Percentiles rank a stretch among this genome's conserved stretches.
Conservation (phyloP, 345 rosid genomes). For the Rhodamnia rubescens region DNA sequence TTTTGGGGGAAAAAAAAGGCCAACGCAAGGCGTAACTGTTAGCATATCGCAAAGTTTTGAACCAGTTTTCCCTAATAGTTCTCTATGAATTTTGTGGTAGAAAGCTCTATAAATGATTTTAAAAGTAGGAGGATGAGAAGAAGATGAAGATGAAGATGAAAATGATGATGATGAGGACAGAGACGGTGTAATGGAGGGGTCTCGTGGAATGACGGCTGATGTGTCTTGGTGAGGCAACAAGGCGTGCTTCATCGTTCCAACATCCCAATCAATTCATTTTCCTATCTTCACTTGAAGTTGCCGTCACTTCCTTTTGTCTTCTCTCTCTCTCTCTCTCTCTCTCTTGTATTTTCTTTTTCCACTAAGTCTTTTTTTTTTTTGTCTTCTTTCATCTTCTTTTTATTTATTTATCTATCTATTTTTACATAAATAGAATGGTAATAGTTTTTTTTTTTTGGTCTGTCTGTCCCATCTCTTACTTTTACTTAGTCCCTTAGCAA, state of each 20-base stretch:
- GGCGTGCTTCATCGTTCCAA: constrained; percentile 19
- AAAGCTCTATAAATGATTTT: not conserved
- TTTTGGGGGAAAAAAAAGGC: not conserved
- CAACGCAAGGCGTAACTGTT: not conserved
- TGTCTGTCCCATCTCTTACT: no score
- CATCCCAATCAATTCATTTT: constrained; percentile 7
- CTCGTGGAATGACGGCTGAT: constrained; percentile 3
- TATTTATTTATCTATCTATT: not conserved
- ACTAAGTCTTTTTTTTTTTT: not conserved
- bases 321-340: not conserved
- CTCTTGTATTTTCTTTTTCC: not conserved
- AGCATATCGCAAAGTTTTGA: not conserved
- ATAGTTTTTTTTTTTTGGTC: not conserved
- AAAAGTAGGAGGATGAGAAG: not conserved
- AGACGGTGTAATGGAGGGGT: not conserved
- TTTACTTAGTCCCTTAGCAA: no score
- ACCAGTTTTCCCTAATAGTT: not conserved
- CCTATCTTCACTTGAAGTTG: constrained; percentile 1
- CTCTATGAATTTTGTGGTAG: not conserved
- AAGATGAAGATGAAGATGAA: not conserved
- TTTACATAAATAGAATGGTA: not conserved
- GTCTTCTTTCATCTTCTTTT: not conserved
- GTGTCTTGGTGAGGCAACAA: constrained; percentile 25
- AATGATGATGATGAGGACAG: not conserved
- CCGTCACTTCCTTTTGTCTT: constrained; percentile 2